phyloP scores from a whole-genome alignment of 73 alveolate genomes.

The Stentor coeruleus region DNA sequence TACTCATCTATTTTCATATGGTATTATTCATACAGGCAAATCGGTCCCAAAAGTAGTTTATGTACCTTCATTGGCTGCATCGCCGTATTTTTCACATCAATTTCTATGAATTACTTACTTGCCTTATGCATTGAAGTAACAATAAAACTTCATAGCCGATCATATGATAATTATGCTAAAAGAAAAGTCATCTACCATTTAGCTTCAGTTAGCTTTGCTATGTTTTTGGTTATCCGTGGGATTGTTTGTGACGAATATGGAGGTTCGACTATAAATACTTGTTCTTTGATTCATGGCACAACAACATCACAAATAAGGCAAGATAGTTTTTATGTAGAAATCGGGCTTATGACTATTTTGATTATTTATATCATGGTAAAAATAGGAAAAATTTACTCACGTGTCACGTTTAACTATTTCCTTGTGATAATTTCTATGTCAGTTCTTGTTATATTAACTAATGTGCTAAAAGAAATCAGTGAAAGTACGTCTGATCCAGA shows the following conservation, averaged over 20 bases:
- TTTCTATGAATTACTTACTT: not conserved
- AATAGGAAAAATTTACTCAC: not conserved
- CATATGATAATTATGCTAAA: not conserved
- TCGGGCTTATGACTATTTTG: not conserved
- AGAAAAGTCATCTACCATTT: not conserved
- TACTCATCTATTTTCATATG: not conserved
- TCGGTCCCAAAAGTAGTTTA: not conserved
- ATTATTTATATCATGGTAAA: not conserved
- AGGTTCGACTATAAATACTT: not conserved
- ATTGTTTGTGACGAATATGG: not conserved
- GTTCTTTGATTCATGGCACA: not conserved
- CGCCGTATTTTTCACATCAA: not conserved
- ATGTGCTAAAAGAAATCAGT: not conserved
- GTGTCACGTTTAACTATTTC: not conserved
- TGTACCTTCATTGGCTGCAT: not conserved
- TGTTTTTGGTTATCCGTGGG: not conserved
- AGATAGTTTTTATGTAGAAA: not conserved
- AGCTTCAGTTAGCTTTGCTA: not conserved
- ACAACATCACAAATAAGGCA: not conserved
- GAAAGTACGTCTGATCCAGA: not conserved
- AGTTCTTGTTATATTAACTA: not conserved
- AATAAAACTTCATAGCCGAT: not conserved
- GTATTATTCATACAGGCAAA: no score
- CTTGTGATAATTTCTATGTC: not conserved
- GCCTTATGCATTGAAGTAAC: not conserved